Conservation (phyloP, 2,329 filamentous ascomycete species). For the Helicocarpus griseus region DNA sequence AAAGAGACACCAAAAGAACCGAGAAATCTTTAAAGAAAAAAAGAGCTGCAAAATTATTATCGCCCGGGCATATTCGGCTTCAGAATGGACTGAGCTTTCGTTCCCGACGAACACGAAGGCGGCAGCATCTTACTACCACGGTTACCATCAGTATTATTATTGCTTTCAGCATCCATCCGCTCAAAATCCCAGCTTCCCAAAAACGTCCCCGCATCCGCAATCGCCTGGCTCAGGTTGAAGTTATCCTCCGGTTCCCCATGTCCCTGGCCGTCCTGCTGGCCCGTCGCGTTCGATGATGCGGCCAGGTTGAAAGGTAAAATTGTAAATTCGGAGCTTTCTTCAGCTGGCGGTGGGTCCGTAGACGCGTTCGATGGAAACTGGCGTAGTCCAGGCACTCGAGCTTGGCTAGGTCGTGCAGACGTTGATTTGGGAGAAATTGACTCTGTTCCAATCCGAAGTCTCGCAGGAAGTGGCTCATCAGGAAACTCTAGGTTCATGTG, state of each 20-base stretch:
- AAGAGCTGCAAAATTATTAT: neutral
- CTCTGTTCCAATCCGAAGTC: neutral
- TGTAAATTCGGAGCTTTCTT: neutral
- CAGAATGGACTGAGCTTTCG: neutral
- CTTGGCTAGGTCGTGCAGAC: neutral
- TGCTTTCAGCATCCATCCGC: constrained; percentile 18
- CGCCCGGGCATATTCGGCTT: neutral
- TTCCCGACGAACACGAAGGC: constrained; percentile 6
- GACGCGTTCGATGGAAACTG: neutral
- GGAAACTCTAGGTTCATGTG: too few species aligned
- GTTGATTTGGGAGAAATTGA: neutral
- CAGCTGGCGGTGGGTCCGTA: constrained; percentile 5
- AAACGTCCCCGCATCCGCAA: constrained; percentile 38
- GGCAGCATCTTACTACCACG: neutral
- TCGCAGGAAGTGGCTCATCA: neutral
- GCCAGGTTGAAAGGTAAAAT: constrained; percentile 23
- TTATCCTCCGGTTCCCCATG: constrained; percentile 18
- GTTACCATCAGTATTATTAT: neutral
- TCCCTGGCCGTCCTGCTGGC: constrained; percentile 26
- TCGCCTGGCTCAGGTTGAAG: constrained; percentile 36
- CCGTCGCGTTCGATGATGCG: constrained; percentile 21
- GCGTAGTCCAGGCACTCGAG: neutral
- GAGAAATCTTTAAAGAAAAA: too few species aligned
- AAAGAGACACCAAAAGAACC: too few species aligned
- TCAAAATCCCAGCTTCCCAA: constrained; percentile 35